Evolutionary conservation across 164 flowering plant genomes (phyloP).

Genomic region (Nymphaea colorata): DNA sequence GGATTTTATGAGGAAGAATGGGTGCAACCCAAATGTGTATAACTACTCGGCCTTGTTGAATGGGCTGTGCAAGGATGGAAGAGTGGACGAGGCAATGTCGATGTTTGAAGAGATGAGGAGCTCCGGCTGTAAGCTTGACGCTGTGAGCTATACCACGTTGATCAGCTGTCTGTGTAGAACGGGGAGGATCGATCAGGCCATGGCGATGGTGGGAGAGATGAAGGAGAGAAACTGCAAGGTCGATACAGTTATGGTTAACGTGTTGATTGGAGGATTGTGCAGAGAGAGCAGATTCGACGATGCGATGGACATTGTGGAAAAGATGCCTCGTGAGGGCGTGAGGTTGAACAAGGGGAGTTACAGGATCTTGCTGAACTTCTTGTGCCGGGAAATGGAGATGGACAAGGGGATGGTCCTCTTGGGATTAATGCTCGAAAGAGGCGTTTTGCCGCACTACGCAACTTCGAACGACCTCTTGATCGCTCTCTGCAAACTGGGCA

Average conservation of each 20-base stretch:
- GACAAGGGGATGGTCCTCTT: conserved; percentile 39
- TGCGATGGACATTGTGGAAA: conserved; percentile 63
- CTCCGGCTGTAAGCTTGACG: conserved; percentile 43
- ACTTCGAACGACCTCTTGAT: conserved; percentile 67
- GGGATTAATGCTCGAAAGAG: conserved; percentile 56
- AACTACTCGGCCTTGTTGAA: conserved; percentile 70
- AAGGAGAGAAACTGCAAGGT: conserved; percentile 42
- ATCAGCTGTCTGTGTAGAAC: conserved; percentile 44
- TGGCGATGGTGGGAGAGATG: conserved; percentile 62
- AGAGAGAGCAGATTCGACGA: conserved; percentile 47
- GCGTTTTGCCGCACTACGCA: conserved; percentile 66
- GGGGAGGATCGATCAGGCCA: conserved; percentile 44
- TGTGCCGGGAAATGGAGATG: conserved; percentile 41
- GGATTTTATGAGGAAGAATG: conserved; percentile 72
- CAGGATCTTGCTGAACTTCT: conserved; percentile 59
- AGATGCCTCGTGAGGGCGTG: conserved; percentile 50
- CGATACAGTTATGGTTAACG: conserved; percentile 56
- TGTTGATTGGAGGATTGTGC: conserved; percentile 64
- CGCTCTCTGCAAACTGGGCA: conserved; percentile 47
- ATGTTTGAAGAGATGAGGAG: conserved; percentile 55
- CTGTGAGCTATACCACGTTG: conserved; percentile 61
- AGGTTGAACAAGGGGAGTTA: conserved; percentile 65
- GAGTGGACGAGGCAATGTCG: conserved; percentile 44
- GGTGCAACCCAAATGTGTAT: conserved; percentile 53
- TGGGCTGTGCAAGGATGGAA: conserved; percentile 73